Conservation (phyloP, 495 filamentous ascomycete species). For the Collariella sp. region DNA sequence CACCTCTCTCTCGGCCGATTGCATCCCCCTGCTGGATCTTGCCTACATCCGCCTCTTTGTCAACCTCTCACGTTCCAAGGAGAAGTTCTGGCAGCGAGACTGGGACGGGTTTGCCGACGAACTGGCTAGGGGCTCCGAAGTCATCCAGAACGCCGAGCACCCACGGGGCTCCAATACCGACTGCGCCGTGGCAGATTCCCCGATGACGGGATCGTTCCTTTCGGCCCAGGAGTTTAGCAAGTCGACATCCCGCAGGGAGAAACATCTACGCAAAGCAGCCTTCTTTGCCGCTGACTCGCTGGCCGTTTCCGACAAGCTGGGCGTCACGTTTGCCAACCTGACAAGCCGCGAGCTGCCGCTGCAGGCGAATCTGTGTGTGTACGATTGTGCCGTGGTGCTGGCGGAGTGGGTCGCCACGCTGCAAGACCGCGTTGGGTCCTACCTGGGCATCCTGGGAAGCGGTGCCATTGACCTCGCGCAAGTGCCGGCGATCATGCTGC, state of each 20-base stretch:
- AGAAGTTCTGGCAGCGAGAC: slow-evolving; percentile 89
- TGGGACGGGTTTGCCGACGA: slow-evolving; percentile 91
- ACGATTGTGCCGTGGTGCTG: slow-evolving; percentile 94
- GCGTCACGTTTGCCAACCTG: slow-evolving; percentile 78
- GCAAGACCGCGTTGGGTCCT: slow-evolving; percentile 86
- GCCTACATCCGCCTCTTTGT: slow-evolving; percentile 92
- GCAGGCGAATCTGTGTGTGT: slow-evolving; percentile 85
- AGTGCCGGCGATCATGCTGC: slow-evolving; percentile 76
- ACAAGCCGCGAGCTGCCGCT: slow-evolving; percentile 85
- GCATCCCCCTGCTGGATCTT: slow-evolving; percentile 87
- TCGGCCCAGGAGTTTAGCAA: slow-evolving; percentile 44
- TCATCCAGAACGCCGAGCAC: slow-evolving; percentile 65
- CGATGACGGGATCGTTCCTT: slow-evolving; percentile 42
- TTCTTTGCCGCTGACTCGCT: slow-evolving; percentile 93
- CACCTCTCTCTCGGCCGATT: slow-evolving; percentile 84
- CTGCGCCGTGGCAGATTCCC: slow-evolving; percentile 41
- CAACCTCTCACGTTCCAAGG: slow-evolving; percentile 82
- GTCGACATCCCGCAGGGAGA: slow-evolving; percentile 53
- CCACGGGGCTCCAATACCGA: slow-evolving; percentile 49
- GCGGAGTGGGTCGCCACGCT: slow-evolving; percentile 95
- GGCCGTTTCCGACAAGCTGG: slow-evolving; percentile 78
- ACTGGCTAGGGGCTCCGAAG: slow-evolving; percentile 64
- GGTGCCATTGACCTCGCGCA: slow-evolving; percentile 69
- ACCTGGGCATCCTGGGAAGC: slow-evolving; percentile 76
- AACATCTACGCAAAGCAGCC: slow-evolving; percentile 84